Evolutionary conservation across 2,329 filamentous ascomycete species (phyloP).

Genomic region (Pseudocercospora macadamiae): DNA sequence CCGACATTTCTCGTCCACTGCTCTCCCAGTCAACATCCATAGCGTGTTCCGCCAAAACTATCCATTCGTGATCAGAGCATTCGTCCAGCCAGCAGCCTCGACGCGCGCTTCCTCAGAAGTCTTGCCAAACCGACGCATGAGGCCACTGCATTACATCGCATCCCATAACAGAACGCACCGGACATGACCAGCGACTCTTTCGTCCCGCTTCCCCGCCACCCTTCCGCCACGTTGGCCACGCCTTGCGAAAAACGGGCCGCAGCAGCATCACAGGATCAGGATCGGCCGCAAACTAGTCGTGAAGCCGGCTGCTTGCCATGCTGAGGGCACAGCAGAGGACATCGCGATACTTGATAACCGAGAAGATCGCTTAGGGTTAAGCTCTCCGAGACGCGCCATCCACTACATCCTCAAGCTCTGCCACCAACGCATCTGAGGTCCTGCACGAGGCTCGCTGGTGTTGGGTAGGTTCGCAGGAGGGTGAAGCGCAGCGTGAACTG

Average conservation of each 20-base stretch:
- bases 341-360: constrained; percentile 62
- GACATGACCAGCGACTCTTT: constrained; percentile 40
- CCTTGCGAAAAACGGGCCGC: constrained; percentile 12
- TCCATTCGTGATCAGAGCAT: constrained; percentile 66
- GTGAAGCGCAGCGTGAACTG: constrained; percentile 37
- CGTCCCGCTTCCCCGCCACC: constrained; percentile 24
- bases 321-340: constrained; percentile 19
- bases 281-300: constrained; percentile 60
- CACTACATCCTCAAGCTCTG: constrained; percentile 35
- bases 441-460: constrained; percentile 56
- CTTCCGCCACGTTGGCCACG: constrained; percentile 17
- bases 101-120: constrained; percentile 77
- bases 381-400: constrained; percentile 62
- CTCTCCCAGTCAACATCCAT: constrained; percentile 48
- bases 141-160: constrained; percentile 48
- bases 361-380: constrained; percentile 87
- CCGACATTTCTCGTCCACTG: constrained; percentile 54
- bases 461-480: constrained; percentile 13
- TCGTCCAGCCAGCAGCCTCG: constrained; percentile 71
- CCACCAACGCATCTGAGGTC: constrained; percentile 56
- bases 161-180: constrained; percentile 29
- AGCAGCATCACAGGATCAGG: constrained; percentile 18
- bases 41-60: constrained; percentile 55
- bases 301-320: constrained; percentile 68
- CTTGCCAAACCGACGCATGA: constrained; percentile 80